A percentile compares a stretch with the other conserved stretches of the same genome.
Evolutionary conservation across 2,329 filamentous ascomycete genomes (phyloP).

Genomic region (Pyricularia pennisetigena): DNA sequence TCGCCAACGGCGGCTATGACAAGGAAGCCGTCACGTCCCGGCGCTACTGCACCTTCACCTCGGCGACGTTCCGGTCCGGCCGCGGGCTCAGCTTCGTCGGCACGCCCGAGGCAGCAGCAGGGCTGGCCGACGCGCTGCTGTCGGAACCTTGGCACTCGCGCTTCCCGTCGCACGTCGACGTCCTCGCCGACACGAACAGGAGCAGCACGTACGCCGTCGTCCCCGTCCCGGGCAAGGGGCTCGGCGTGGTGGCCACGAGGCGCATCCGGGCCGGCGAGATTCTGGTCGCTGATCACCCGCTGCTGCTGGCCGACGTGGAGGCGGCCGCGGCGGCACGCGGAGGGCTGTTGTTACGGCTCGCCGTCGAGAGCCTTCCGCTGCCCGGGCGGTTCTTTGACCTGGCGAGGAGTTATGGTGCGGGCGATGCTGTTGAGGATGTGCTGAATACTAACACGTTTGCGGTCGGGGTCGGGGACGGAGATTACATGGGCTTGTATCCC

Average conservation of each 20-base stretch:
- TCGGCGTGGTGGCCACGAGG: conserved; percentile 20
- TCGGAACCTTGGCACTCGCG: conserved; percentile 11
- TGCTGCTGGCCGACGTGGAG: conserved; percentile 16
- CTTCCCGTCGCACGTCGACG: conserved; percentile 5
- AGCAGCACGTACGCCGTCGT: conserved; percentile 16
- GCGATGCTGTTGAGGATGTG: conserved; percentile 20
- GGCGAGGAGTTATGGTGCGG: conserved; percentile 18
- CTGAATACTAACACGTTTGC: conserved; percentile 24
- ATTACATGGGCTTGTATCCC: conserved; percentile 20
- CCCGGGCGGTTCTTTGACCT: conserved; percentile 15
- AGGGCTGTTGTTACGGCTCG: conserved; percentile 18
- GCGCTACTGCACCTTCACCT: conserved; percentile 14
- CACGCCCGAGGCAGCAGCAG: conserved; percentile 11
- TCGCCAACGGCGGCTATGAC: background rate
- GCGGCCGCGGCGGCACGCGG: conserved; percentile 11
- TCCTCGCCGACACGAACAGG: conserved; percentile 6
- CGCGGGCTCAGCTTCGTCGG: conserved; percentile 13
- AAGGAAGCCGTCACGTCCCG: background rate
- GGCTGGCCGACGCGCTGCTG: conserved; percentile 12
- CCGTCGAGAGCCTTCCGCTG: conserved; percentile 17
- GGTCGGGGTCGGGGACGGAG: conserved; percentile 11
- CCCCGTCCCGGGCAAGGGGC: conserved; percentile 18
- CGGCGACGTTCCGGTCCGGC: conserved; percentile 10
- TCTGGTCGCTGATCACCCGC: conserved; percentile 19
- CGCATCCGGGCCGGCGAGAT: conserved; percentile 20